Conservation (phyloP, 768 basidiomycete genomes). For the Rhizopogon roseolus region DNA sequence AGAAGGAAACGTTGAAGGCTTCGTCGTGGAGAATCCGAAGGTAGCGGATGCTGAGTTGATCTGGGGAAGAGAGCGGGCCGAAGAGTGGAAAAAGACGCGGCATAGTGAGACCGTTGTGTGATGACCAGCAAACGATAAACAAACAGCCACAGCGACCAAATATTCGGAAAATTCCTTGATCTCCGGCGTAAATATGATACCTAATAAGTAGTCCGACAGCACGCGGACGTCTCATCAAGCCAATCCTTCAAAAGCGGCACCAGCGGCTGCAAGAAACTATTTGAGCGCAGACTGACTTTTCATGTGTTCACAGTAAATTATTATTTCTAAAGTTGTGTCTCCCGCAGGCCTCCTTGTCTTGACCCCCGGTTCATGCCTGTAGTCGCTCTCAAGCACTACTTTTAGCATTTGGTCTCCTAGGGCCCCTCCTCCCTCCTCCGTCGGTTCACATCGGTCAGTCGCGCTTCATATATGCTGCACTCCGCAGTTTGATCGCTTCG, state of each 20-base stretch:
- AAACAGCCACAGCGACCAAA: constrained; percentile 22
- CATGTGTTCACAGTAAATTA: constrained; percentile 25
- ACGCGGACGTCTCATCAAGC: constrained; percentile 17
- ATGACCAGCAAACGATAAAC: constrained; percentile 22
- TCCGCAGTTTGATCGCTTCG: constrained; percentile 6
- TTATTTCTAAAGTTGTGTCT: constrained; percentile 18
- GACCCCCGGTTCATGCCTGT: constrained; percentile 20
- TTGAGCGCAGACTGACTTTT: constrained; percentile 19
- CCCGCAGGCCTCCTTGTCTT: background rate
- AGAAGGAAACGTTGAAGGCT: no score
- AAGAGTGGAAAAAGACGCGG: constrained; percentile 12
- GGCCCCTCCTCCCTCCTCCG: background rate
- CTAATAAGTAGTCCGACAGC: constrained; percentile 21
- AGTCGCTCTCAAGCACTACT: constrained; percentile 15
- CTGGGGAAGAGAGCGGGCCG: background rate
- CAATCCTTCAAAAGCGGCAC: constrained; percentile 21
- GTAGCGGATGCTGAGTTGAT: no score
- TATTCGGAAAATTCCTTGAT: constrained; percentile 10
- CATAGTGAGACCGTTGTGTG: constrained; percentile 23
- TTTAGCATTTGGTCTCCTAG: constrained; percentile 6
- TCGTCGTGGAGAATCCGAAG: no score
- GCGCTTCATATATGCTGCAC: background rate
- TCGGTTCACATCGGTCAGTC: constrained; percentile 4
- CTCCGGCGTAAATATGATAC: constrained; percentile 3
- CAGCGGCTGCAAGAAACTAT: constrained; percentile 23